A percentile compares a stretch with the other conserved stretches of the same genome.
phyloP scores from a whole-genome alignment of 2,329 filamentous ascomycete species.

The Colletotrichum viniferum region DNA sequence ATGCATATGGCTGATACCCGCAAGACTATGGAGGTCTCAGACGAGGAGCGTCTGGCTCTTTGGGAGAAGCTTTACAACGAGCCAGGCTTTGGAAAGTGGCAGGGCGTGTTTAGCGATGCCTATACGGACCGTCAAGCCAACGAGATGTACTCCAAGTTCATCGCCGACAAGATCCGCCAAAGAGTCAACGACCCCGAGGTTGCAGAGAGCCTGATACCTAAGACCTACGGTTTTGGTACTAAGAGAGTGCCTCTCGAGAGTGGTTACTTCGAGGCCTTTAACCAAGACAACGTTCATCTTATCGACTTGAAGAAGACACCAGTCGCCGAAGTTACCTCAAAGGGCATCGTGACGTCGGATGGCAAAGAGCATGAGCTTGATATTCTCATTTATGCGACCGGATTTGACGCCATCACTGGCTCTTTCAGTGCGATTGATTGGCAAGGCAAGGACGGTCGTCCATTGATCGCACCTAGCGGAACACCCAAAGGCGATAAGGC shows the following conservation, averaged over 20 bases:
- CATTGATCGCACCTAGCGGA: neutral
- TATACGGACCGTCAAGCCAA: conserved; percentile 44
- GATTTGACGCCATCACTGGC: conserved; percentile 24
- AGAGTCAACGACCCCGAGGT: conserved; percentile 55
- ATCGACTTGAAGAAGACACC: conserved; percentile 63
- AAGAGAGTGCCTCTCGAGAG: conserved; percentile 63
- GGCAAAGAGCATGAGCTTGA: conserved; percentile 53
- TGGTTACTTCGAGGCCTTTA: conserved; percentile 63
- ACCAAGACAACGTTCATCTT: conserved; percentile 59
- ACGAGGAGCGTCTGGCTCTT: conserved; percentile 38
- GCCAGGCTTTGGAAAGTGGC: conserved; percentile 41
- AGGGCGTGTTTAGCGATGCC: conserved; percentile 29
- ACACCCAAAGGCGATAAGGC: conserved; percentile 26
- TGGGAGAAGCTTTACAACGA: conserved; percentile 43
- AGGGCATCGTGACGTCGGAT: conserved; percentile 49
- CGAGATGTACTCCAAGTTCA: conserved; percentile 27
- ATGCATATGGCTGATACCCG: conserved; percentile 31
- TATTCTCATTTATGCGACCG: conserved; percentile 22
- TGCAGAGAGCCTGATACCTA: conserved; percentile 59
- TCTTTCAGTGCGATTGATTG: conserved; percentile 37
- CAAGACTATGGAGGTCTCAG: conserved; percentile 31
- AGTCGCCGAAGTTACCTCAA: conserved; percentile 45
- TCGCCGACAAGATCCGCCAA: conserved; percentile 45
- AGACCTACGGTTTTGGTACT: conserved; percentile 34
- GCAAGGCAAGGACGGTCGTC: conserved; percentile 28